Base-by-base conservation (phyloP, 768 basidiomycete genomes). In the Rhizopogon sp. region DNA sequence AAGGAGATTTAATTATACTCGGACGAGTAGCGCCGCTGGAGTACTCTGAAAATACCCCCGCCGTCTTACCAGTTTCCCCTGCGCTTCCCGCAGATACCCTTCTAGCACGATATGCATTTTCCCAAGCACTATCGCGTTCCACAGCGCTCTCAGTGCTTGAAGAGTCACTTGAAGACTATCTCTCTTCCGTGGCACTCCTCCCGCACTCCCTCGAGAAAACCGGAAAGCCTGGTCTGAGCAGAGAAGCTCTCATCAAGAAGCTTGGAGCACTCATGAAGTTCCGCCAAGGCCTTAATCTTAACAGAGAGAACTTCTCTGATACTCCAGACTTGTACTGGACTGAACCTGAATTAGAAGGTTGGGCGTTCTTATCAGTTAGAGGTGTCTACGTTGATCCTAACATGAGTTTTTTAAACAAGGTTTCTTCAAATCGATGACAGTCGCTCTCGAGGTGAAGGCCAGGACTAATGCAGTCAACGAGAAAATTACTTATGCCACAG, bases 291-390 rank as follows among this genome's bases (percentile, higher is more conserved):
- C 76, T 97, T 29, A 98, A 97, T 63, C 80, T 98, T 51, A 93
- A 90, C 62, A 77, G 88, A 43, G 88, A 93, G 66, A 95, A 93
- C 62, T 91, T 93, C 63, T 84, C 85, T 45, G 93, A 95, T 63
- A 84, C 86, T 1, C 92, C 90, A 0, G 90, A 97, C 69, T 87
- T 98, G 60, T 94, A 97, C 67, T 98, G 96, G 95, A 79, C 88
- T 16, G 92, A 97, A 65, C 92, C 94, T 0, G 89, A 87, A 58
- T 77, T 98, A 5, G 95, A 98, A 74, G 78, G 90, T 85, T 37
- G 57, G 35, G 82, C 56, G 5, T 16, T 43, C 17, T 17, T 3
- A 6, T 3, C 8, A 17, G 22, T 37, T 11, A 37, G 11, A 13
- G 9, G 46, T 56, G n/a, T 42, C 25, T 37, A 37, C 31, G 29